phyloP scores from a whole-genome alignment of 1,284 basidiomycete genomes.

The Inonotus obliquus region DNA sequence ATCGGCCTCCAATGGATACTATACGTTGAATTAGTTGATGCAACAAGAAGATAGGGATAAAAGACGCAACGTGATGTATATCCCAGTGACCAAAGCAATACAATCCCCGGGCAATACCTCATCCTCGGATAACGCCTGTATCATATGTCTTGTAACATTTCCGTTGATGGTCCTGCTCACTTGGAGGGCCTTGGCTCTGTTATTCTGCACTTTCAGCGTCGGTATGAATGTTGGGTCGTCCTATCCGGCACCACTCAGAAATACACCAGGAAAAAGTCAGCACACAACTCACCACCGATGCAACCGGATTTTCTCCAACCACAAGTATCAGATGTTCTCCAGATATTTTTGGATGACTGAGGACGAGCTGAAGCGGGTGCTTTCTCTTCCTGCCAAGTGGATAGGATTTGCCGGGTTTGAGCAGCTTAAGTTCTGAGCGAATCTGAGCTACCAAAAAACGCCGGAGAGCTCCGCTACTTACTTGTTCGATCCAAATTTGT shows the following conservation, averaged over 20 bases:
- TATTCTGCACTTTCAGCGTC: slow-evolving; percentile 45
- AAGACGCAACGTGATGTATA: slow-evolving; percentile 39
- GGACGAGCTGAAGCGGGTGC: slow-evolving; percentile 33
- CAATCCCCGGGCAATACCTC: slow-evolving; percentile 48
- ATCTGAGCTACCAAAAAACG: background rate
- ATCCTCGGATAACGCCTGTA: slow-evolving; percentile 29
- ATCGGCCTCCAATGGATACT: slow-evolving; percentile 53
- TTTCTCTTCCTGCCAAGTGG: slow-evolving; percentile 50
- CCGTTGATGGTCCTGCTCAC: slow-evolving; percentile 29
- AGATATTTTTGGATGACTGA: slow-evolving; percentile 60
- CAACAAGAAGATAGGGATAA: slow-evolving; percentile 17
- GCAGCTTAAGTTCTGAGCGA: slow-evolving; percentile 49
- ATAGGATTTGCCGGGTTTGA: slow-evolving; percentile 53
- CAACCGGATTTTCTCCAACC: slow-evolving; percentile 43
- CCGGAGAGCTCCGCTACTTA: slow-evolving; percentile 23
- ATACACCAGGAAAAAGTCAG: slow-evolving; percentile 26
- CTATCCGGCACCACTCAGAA: slow-evolving; percentile 15
- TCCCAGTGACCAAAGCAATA: slow-evolving; percentile 40
- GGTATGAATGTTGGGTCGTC: slow-evolving; percentile 19
- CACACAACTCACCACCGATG: slow-evolving; percentile 46
- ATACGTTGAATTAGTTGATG: slow-evolving; percentile 1
- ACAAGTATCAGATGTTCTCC: slow-evolving; percentile 49
- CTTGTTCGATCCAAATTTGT: slow-evolving; percentile 35
- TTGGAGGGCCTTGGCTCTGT: slow-evolving; percentile 39
- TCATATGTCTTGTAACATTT: slow-evolving; percentile 23